These are phyloP conservation scores for Periconia digitata DNA, from an alignment of 2,329 filamentous ascomycete genomes.

Conservation along the genomic window DNA sequence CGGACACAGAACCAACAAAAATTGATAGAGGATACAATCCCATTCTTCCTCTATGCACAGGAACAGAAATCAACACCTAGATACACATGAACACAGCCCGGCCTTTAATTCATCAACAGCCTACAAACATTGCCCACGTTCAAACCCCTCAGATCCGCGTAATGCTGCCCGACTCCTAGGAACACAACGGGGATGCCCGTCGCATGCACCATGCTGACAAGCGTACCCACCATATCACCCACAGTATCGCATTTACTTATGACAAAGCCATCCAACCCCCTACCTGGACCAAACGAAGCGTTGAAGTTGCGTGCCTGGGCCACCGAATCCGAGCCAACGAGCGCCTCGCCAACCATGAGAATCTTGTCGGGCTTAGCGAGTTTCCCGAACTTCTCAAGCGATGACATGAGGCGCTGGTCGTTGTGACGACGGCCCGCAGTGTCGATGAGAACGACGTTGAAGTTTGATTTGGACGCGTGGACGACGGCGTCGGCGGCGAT, in stretches of 20 bases:
- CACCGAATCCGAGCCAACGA: slow-evolving; percentile 94
- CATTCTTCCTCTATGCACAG: no score
- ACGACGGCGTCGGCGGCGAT: slow-evolving; percentile 93
- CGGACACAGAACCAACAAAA: no score
- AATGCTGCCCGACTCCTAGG: slow-evolving; percentile 72
- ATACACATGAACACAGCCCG: no score
- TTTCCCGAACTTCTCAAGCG: slow-evolving; percentile 94
- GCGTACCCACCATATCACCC: slow-evolving; percentile 95
- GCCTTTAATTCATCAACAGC: slow-evolving; percentile 59
- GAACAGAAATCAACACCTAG: no score
- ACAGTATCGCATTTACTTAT: slow-evolving; percentile 99
- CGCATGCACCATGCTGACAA: slow-evolving; percentile 96
- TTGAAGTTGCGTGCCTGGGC: slow-evolving; percentile 97
- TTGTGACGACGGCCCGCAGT: slow-evolving; percentile 95
- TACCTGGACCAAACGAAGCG: slow-evolving; percentile 77
- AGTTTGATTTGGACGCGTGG: slow-evolving; percentile 72
- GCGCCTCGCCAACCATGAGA: slow-evolving; percentile 90
- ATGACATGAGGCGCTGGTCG: slow-evolving; percentile 93
- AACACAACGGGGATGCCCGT: slow-evolving; percentile 96
- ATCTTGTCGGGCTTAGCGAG: slow-evolving; percentile 97
- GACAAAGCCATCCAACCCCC: slow-evolving; percentile 91
- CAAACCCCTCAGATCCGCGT: slow-evolving; percentile 64
- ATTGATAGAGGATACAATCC: no score
- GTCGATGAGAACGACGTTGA: slow-evolving; percentile 94
- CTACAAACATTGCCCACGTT: slow-evolving; percentile 66